Percentiles rank a stretch among this genome's conserved stretches.
phyloP scores from a whole-genome alignment of 2,329 filamentous ascomycete genomes.

The Amylocarpus encephaloides region DNA sequence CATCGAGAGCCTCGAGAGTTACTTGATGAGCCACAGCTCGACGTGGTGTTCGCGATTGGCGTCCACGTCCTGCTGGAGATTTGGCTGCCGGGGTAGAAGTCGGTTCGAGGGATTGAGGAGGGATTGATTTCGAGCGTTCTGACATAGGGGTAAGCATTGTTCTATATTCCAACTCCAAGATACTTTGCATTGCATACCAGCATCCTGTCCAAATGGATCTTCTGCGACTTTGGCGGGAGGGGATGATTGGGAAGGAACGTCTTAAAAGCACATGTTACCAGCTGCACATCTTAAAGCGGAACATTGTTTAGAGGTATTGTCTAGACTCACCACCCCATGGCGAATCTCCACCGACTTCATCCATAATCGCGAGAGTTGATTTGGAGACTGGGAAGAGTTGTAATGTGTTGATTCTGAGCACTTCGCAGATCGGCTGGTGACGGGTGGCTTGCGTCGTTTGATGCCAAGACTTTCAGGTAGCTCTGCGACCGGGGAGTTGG shows the following conservation, averaged over 20 bases:
- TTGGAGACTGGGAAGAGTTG: constrained; percentile 8
- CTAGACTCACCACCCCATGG: constrained; percentile 39
- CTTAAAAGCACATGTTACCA: constrained; percentile 24
- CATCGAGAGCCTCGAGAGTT: constrained; percentile 68
- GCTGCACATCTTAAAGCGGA: neutral
- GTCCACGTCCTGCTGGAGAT: constrained; percentile 26
- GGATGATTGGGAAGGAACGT: constrained; percentile 37
- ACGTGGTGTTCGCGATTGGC: constrained; percentile 37
- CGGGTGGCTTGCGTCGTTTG: constrained; percentile 2
- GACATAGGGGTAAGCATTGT: constrained; percentile 1
- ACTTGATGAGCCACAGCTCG: constrained; percentile 69
- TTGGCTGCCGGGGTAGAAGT: constrained; percentile 23
- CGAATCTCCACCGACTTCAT: constrained; percentile 40
- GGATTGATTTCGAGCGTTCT: constrained; percentile 13
- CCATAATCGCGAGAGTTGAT: constrained; percentile 30
- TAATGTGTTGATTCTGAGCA: constrained; percentile 12
- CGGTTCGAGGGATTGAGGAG: constrained; percentile 14
- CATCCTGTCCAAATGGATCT: constrained; percentile 21
- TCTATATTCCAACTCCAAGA: neutral
- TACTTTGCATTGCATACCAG: constrained; percentile 12
- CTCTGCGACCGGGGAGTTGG: neutral
- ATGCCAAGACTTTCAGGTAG: constrained; percentile 5
- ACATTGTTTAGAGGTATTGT: neutral
- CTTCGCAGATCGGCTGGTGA: constrained; percentile 10
- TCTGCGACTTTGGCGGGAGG: constrained; percentile 23